Base-by-base conservation (phyloP, 2,329 filamentous ascomycete genomes). In the Hymenoscyphus occultus region DNA sequence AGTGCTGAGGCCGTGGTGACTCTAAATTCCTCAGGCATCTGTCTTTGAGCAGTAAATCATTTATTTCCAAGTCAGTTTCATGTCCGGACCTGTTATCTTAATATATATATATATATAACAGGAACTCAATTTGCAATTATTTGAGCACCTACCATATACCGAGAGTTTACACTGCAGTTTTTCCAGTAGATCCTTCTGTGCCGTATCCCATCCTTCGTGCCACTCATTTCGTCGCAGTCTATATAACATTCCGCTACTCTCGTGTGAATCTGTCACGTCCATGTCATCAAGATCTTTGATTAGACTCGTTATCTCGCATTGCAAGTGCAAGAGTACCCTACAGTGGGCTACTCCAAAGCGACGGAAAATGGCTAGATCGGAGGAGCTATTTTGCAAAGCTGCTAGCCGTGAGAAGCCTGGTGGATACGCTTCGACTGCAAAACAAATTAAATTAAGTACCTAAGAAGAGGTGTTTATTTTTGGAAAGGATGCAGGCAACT, bases 221-320 rank as follows among this genome's bases (percentile, higher is more conserved):
- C 54, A 56, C 31, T 56, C 54, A 5, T 56, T 35, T 12, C 54
- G 10, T 32, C 54, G 22, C 12, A 56, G 16, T 2, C 54, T 16
- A n/a, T 56, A 56, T 3, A 56, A 14, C 54, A 31, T 56, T 1
- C 4, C 22, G 14, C 12, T 14, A 19, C 22, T 19, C 22, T 54
- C 48, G 12, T 28, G 3, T 2, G 22, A 32, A 28, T 56, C 54
- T 13, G 22, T 16, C 6, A 56, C 14, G 16, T 56, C 54, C 3
- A 56, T 9, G 12, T 56, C 31, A 12, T 56, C 22, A 5, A 56
- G 12, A 9, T 56, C 22, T 9, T n/a, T 56, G 4, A 31, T 35
- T 7, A 56, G n/a, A 5, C 31, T 35, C 16, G 54, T 56, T 31
- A 56, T 56, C 54, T 56, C 54, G 31, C 54, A 56, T 56, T 56